Percentiles rank a stretch among this genome's conserved stretches.
These are phyloP conservation scores for Lecanicillium sp. DNA, from an alignment of 2,329 filamentous ascomycete genomes.

Conservation along the genomic window DNA sequence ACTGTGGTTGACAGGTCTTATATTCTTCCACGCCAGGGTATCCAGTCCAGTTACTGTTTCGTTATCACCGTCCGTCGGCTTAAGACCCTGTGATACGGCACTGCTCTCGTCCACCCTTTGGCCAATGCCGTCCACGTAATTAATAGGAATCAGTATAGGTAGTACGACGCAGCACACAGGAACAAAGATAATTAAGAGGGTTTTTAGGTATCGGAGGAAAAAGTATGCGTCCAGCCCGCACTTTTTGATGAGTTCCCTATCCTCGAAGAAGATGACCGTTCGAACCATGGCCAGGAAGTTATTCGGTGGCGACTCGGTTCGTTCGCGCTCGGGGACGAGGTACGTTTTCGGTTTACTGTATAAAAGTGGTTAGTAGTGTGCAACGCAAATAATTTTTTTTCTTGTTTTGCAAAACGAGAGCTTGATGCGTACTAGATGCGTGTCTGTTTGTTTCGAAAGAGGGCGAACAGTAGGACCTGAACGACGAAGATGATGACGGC, in stretches of 20 bases:
- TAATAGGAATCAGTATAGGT: constrained; percentile 80
- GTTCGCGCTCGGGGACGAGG: constrained; percentile 75
- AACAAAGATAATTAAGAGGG: constrained; percentile 81
- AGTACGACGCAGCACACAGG: constrained; percentile 71
- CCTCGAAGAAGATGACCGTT: constrained; percentile 58
- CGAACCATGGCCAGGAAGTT: constrained; percentile 43
- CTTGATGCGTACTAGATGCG: constrained; percentile 64
- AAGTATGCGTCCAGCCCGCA: constrained; percentile 96
- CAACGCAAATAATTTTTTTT: not conserved
- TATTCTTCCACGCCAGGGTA: constrained; percentile 79
- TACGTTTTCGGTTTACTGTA: constrained; percentile 73
- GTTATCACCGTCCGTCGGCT: constrained; percentile 23
- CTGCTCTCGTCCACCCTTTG: constrained; percentile 34
- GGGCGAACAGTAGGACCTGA: constrained; percentile 61
- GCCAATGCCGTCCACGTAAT: constrained; percentile 63
- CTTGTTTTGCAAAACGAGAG: no score
- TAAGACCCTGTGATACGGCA: not conserved
- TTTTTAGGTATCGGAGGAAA: constrained; percentile 77
- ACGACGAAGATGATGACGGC: constrained; percentile 55
- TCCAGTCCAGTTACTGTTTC: constrained; percentile 56
- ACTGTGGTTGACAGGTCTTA: constrained; percentile 53
- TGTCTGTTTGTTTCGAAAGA: constrained; percentile 69
- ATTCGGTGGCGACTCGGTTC: constrained; percentile 64
- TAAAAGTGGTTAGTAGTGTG: constrained; percentile 9
- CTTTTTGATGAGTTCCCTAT: constrained; percentile 84